Conservation (phyloP, 73 alveolate genomes). For the Halteria grandinella region DNA sequence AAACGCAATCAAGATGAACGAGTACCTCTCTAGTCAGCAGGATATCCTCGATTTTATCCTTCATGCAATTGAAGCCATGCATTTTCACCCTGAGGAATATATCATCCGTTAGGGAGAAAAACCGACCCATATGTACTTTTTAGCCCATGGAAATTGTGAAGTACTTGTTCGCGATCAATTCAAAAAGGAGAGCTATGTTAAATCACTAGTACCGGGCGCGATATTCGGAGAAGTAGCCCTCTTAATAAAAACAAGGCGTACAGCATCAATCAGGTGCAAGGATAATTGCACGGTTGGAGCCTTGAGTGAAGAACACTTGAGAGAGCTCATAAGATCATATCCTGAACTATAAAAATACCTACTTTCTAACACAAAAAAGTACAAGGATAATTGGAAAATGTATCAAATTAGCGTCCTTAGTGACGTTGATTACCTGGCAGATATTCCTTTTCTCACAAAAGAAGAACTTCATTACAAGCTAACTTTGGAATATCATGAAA, state of each 20-base stretch:
- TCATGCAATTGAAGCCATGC: neutral
- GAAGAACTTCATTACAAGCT: neutral
- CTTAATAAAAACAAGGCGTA: neutral
- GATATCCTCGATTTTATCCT: neutral
- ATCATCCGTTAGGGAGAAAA: neutral
- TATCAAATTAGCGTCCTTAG: neutral
- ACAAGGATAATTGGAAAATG: neutral
- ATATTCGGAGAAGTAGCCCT: slow-evolving; percentile 38
- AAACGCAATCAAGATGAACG: neutral
- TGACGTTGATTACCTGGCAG: neutral
- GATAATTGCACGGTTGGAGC: slow-evolving; percentile 1
- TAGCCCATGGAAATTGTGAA: neutral
- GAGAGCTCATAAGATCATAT: no score
- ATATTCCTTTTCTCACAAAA: neutral
- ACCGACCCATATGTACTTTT: neutral
- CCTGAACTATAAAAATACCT: no score
- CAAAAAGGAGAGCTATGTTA: neutral
- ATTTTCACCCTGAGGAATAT: neutral
- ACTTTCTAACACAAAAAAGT: no score
- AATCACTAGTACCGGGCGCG: neutral
- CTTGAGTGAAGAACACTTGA: no score
- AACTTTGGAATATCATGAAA: neutral
- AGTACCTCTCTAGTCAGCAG: neutral
- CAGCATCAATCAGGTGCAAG: slow-evolving; percentile 20
- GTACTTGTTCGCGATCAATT: neutral